Evolutionary conservation across 371 early-diverging fungal genomes (phyloP), one percentile per base, ranked within the genome.

Genomic region (Mucor saturninus): DNA sequence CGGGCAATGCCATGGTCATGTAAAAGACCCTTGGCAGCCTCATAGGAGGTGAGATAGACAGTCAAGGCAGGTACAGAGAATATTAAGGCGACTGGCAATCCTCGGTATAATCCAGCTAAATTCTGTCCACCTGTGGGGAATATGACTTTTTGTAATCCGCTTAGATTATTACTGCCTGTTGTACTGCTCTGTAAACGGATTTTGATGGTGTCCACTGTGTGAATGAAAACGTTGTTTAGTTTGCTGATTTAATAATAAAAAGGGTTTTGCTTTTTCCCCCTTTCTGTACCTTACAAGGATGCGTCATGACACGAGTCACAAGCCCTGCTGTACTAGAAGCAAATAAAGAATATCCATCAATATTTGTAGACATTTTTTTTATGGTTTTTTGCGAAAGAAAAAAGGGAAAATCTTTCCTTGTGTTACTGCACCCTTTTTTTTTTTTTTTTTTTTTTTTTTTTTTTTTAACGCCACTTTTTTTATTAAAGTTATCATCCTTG

Each of bases 51-150:
- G 35, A 93, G 79, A 67, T 92, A 93, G 4, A 90, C 80, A 2
- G 89, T 83, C 4, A 91, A 66, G 4, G 90, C 94, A 6, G 95
- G 95, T 0, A 89, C 89, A 21, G 85, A 81, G 53, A 95, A 85
- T 4, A 78, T 32, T 13, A 93, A 67, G 1, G 95, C 83, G 15
- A 93, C 81, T 9, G 89, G 83, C 15, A 95, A 60, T 0, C 95
- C 95, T 37, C 83, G 77, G 56, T 88, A 88, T 4, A 86, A 69
- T 4, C 67, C 63, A 3, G 50, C 42, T 1, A 62, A 37, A 13
- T 48, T 58, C 26, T 13, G 31, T 21, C 21, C 21, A 21, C 21
- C 21, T 21, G 21, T 21, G 21, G 21, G 21, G 21, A 21, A 21
- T 21, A 21, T 21, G 21, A 21, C 21, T 21, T 21, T 21, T 21